Percentiles rank a stretch among this genome's conserved stretches.
Conservation (phyloP, 228 moss, liverwort and hornwort species). For the Sphagnum fallax region DNA sequence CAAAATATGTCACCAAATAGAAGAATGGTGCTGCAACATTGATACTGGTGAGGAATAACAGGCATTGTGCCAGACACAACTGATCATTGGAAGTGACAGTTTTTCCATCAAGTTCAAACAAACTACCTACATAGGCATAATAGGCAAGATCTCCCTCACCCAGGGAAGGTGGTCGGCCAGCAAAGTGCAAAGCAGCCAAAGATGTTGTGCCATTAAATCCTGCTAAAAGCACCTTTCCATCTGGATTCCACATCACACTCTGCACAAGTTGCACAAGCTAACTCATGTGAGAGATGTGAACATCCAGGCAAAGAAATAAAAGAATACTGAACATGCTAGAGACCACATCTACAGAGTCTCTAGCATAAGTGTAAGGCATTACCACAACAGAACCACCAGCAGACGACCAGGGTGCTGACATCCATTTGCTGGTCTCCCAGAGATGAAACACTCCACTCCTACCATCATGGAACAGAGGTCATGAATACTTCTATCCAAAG, state of each 20-base stretch:
- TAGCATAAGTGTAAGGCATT: background rate
- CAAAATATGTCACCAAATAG: no score
- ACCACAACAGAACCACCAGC: conserved; percentile 69
- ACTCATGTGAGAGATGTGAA: conserved; percentile 1
- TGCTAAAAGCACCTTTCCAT: conserved; percentile 75
- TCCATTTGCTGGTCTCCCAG: conserved; percentile 95
- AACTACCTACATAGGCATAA: background rate
- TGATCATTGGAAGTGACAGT: no score
- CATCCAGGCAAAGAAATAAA: background rate
- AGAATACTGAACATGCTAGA: background rate
- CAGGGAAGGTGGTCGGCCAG: conserved; percentile 85
- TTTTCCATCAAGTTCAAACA: no score
- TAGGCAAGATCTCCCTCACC: conserved; percentile 24
- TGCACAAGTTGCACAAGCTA: conserved; percentile 30
- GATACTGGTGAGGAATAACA: no score
- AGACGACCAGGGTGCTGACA: conserved; percentile 91
- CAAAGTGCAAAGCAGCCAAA: conserved; percentile 80
- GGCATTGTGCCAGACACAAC: no score
- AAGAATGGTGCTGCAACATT: no score
- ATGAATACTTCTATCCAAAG: background rate
- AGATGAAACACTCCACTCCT: conserved; percentile 89
- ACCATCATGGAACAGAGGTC: conserved; percentile 5
- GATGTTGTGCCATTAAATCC: conserved; percentile 82
- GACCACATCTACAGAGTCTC: background rate
- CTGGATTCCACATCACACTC: conserved; percentile 97